Percentiles rank a stretch among this genome's conserved stretches.
Evolutionary conservation across 352 stramenopile species (phyloP).

Genomic region (Aphanomyces invadans): DNA sequence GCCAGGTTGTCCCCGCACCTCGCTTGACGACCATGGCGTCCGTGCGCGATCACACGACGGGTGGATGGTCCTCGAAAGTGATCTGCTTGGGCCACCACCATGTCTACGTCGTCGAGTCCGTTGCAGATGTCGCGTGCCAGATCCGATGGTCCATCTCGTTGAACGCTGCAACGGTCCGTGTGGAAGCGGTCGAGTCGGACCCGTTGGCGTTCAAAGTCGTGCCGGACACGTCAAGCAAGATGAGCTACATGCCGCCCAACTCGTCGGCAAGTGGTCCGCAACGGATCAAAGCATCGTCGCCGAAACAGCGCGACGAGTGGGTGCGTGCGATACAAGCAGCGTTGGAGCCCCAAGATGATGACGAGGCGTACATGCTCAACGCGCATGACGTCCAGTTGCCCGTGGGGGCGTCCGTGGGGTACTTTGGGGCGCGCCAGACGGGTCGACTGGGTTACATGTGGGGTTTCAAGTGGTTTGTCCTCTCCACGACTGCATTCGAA

Average conservation of each 20-base stretch:
- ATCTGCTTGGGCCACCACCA: constrained; percentile 65
- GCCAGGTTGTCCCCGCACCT: constrained; percentile 49
- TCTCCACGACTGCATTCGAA: background rate
- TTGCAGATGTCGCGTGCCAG: constrained; percentile 58
- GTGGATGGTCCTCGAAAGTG: constrained; percentile 63
- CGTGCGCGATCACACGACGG: constrained; percentile 68
- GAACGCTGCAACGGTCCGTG: constrained; percentile 35
- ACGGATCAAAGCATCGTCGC: constrained; percentile 57
- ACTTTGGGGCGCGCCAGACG: constrained; percentile 68
- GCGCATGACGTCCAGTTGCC: constrained; percentile 37
- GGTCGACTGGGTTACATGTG: constrained; percentile 30
- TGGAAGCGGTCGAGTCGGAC: no score
- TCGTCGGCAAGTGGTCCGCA: constrained; percentile 21
- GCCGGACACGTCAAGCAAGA: no score
- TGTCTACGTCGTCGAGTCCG: constrained; percentile 51
- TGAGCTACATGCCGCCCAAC: background rate
- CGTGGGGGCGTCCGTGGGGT: constrained; percentile 57
- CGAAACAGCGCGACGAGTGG: constrained; percentile 60
- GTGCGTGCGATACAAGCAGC: constrained; percentile 28
- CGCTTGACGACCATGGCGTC: constrained; percentile 60
- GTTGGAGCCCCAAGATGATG: background rate
- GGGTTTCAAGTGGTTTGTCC: background rate
- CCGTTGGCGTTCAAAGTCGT: no score
- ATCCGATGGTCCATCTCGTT: constrained; percentile 64
- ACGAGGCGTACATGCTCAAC: background rate